Evolutionary conservation across 2,329 filamentous ascomycete genomes (phyloP), one percentile per base, ranked within the genome.

Genomic region (Alternaria angustiovoidea): DNA sequence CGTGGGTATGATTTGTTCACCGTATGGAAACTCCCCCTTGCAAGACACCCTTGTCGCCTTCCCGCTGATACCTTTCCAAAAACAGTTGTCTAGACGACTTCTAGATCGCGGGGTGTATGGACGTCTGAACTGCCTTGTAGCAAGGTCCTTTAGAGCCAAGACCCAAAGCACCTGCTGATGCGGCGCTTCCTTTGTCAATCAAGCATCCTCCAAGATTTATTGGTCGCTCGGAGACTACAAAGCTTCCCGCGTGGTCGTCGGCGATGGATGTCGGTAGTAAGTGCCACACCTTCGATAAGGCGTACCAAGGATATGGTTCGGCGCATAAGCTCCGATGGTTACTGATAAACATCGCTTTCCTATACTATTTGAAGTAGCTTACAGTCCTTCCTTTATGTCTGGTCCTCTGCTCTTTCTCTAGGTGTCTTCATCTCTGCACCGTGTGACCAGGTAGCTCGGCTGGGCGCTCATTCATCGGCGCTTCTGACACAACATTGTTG

Each of bases 401-500:
- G 20, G 14, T 18, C 5, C 16, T 38, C 32, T 20, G 34, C 30
- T 49, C 30, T 24, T 36, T 24, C 30, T 36, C 20, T 24, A 16
- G 14, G 30, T 30, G 26, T 24, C 16, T 44, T 52, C 32, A 36
- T 18, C 26, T 42, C 5, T 59, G 16, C 9, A 44, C 48, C 20
- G 39, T 39, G 14, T 60, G 36, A 14, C 36, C 59, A 22, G 57
- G 59, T 20, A 65, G 34, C 47, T 61, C 64, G 22, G 51, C 55
- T 32, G 57, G 44, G 26, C 42, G 26, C 38, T 59, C 48, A 36
- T 63, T 41, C 22, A 24, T 54, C 22, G 65, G 61, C 28, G 67
- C 51, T 56, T 72, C 67, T 16, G 57, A 53, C 14, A 61, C 49
- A 20, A 16, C 28, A 36, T 51, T 49, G 14, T 24, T 18, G 30